Evolutionary conservation across 768 basidiomycete genomes (phyloP), one percentile per base, ranked within the genome.

Genomic region (Leccinum arenicola): DNA sequence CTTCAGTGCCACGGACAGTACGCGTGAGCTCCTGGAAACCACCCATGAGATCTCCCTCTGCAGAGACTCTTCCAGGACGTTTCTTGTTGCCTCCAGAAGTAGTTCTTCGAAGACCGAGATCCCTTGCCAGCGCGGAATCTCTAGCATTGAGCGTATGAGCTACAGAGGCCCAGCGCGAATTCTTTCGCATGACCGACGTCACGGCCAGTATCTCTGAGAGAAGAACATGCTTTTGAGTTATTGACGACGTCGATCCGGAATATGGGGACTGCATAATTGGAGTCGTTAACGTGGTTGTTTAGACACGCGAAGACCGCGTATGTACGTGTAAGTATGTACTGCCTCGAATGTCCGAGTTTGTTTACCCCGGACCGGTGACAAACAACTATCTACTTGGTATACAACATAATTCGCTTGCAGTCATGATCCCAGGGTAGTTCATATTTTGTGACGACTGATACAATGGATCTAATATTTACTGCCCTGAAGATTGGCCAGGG

Each of bases 141-240:
- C 84, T 80, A 52, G 83, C 75, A 47, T 81, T 79, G 66, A 84
- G 79, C 25, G 82, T 83, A 67, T 86, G 83, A 27, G 82, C 82
- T 49, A 83, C 83, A 12, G 90, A 85, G 17, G 95, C 90, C 96
- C 96, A 98, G 48, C 97, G 85, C 50, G 95, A 94, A 76, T 98
- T 98, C 79, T 95, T 93, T 73, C 96, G 91, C 95, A 99, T 98
- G 19, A 86, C 83, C 2, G 92, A 90, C 36, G 94, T 97, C 64
- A 98, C 92, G 17, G 91, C 80, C 53, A 95, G 82, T 61, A 98
- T 90, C 78, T 98, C 95, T 47, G 94, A 89, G 61, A 91, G 85
- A 35, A 98, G 73, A 47, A 97, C 82, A 81, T 94, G 89, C 59
- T 86, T 87, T 50, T 78, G 73, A n/a, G 87, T 83, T 56, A 85